Evolutionary conservation across 2,329 filamentous ascomycete genomes (phyloP).

Genomic region (Dothistroma septosporum): DNA sequence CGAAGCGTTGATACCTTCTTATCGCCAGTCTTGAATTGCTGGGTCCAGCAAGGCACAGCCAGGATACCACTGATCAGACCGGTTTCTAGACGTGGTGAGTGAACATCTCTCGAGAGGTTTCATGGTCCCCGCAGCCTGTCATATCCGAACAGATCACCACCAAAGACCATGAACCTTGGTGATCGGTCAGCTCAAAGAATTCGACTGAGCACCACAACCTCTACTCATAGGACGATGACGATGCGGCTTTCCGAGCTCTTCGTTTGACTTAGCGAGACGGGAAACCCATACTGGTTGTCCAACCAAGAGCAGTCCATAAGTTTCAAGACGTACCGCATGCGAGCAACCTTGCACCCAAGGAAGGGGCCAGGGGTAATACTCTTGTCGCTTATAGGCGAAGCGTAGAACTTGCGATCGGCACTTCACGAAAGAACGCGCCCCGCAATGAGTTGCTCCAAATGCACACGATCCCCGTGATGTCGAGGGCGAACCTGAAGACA

Average conservation of each 20-base stretch:
- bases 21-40: slow-evolving; percentile 31
- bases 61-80: slow-evolving; percentile 43
- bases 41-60: slow-evolving; percentile 21
- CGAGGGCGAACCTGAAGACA: neutral
- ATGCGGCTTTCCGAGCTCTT: slow-evolving; percentile 34
- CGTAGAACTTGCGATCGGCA: neutral
- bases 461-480: neutral
- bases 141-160: slow-evolving; percentile 32
- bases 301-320: neutral
- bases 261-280: slow-evolving; percentile 18
- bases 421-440: neutral
- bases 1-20: slow-evolving; percentile 41
- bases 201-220: neutral
- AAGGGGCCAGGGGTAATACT: neutral
- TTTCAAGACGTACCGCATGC: neutral
- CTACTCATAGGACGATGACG: slow-evolving; percentile 30
- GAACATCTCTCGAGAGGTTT: neutral
- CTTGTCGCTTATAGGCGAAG: neutral
- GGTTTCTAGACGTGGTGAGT: slow-evolving; percentile 4
- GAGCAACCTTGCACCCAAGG: neutral
- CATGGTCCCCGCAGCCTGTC: slow-evolving; percentile 16
- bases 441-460: neutral
- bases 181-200: neutral
- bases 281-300: slow-evolving; percentile 10
- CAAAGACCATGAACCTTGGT: slow-evolving; percentile 37